Conservation (phyloP, 495 filamentous ascomycete genomes). For the Penicillium antarcticum region DNA sequence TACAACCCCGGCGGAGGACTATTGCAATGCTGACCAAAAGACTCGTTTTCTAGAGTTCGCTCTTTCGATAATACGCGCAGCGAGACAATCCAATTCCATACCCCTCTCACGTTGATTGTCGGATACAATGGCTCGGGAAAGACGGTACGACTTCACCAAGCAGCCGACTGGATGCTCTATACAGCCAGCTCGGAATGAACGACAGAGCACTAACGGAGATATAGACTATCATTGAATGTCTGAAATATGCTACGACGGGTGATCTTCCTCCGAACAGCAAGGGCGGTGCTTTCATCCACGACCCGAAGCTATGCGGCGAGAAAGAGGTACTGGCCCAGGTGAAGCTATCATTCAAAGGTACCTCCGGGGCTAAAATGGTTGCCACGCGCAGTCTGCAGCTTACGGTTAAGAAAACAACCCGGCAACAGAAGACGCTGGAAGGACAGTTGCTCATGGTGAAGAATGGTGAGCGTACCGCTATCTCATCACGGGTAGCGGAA, state of each 20-base stretch:
- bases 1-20: slow-evolving; percentile 1
- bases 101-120: slow-evolving; percentile 91
- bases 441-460: slow-evolving; percentile 68
- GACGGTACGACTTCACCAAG: slow-evolving; percentile 52
- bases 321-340: slow-evolving; percentile 90
- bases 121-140: slow-evolving; percentile 97
- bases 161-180: background rate
- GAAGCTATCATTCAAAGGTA: slow-evolving; percentile 79
- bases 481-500: slow-evolving; percentile 76
- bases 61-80: slow-evolving; percentile 78
- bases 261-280: slow-evolving; percentile 91
- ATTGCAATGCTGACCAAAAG: slow-evolving; percentile 1
- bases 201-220: slow-evolving; percentile 7
- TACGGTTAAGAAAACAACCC: slow-evolving; percentile 74
- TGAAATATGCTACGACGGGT: slow-evolving; percentile 96
- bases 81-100: slow-evolving; percentile 85
- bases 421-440: slow-evolving; percentile 76
- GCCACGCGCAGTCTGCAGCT: slow-evolving; percentile 79
- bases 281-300: slow-evolving; percentile 93
- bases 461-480: slow-evolving; percentile 72
- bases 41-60: slow-evolving; percentile 59
- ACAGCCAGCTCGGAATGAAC: background rate
- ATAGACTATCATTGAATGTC: slow-evolving; percentile 95
- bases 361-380: slow-evolving; percentile 72
- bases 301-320: slow-evolving; percentile 87